phyloP scores from a whole-genome alignment of 2,329 filamentous ascomycete genomes.

The Sclerotinia borealis region DNA sequence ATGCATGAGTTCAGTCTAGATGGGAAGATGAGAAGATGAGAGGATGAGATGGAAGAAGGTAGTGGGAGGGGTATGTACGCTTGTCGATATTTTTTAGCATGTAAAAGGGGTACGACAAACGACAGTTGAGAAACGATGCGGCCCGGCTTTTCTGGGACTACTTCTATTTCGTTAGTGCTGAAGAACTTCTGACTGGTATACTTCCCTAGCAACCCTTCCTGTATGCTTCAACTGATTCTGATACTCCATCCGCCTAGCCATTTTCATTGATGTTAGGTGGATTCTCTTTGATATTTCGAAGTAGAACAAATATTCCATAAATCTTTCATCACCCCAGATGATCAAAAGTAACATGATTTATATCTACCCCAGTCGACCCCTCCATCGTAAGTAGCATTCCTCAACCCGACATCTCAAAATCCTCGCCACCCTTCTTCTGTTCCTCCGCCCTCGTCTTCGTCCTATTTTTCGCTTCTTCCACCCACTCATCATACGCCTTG shows the following conservation, averaged over 20 bases:
- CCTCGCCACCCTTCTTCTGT: slow-evolving; percentile 26
- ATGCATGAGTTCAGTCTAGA: too few relatives aligned
- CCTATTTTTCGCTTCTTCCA: slow-evolving; percentile 59
- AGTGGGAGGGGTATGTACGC: not conserved
- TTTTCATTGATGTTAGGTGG: not conserved
- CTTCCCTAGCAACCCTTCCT: not conserved
- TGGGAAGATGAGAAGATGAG: not conserved
- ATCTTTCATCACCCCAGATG: not conserved
- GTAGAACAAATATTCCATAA: too few relatives aligned
- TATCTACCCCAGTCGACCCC: not conserved
- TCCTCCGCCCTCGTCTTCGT: slow-evolving; percentile 38
- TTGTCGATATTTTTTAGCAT: not conserved
- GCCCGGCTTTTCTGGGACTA: not conserved
- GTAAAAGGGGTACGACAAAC: not conserved
- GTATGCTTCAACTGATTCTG: not conserved
- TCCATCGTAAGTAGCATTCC: not conserved
- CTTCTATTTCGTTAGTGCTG: not conserved
- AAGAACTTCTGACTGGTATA: not conserved
- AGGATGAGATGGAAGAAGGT: not conserved
- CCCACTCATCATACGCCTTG: slow-evolving; percentile 65
- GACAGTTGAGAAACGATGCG: too few relatives aligned
- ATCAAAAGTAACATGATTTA: not conserved
- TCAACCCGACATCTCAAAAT: slow-evolving; percentile 32
- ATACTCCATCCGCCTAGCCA: too few relatives aligned
- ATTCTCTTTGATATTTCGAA: not conserved